Percentiles rank a stretch among this genome's conserved stretches.
phyloP scores from a whole-genome alignment of 345 rosid genomes.

The Ailanthus altissimus region DNA sequence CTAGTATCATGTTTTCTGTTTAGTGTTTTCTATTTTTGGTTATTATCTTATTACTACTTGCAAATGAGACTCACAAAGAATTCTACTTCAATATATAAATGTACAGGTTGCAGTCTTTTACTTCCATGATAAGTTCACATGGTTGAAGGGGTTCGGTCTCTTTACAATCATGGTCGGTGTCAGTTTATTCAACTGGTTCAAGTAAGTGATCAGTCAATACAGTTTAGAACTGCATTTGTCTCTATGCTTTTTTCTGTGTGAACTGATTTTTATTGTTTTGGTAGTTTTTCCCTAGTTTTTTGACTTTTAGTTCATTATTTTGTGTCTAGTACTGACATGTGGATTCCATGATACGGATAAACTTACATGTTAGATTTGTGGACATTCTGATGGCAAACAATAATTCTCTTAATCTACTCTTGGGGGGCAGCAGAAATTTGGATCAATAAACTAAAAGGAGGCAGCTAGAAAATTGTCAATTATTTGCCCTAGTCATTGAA shows the following conservation, averaged over 20 bases:
- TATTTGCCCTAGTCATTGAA: neutral
- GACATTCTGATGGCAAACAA: neutral
- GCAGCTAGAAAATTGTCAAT: neutral
- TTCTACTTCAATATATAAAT: slow-evolving; percentile 5
- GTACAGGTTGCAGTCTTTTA: slow-evolving; percentile 95
- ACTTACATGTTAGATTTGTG: too few relatives aligned
- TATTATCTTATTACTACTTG: neutral
- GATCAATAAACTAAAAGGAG: neutral
- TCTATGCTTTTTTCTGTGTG: neutral
- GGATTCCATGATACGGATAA: neutral
- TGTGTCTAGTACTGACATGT: neutral
- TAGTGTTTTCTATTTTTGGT: neutral
- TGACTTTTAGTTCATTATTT: neutral
- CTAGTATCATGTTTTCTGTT: neutral
- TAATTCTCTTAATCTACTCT: neutral
- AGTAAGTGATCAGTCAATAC: slow-evolving; percentile 58
- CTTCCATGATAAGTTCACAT: slow-evolving; percentile 90
- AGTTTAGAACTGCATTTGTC: neutral
- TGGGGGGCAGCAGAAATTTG: neutral
- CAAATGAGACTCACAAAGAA: neutral
- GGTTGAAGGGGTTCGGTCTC: slow-evolving; percentile 94
- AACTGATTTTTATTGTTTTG: neutral
- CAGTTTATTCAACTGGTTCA: slow-evolving; percentile 96
- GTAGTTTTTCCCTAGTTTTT: neutral
- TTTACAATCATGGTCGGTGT: slow-evolving; percentile 82